Percentiles rank a stretch among this genome's conserved stretches.
Conservation (phyloP, 495 filamentous ascomycete species). For the Aspergillus cristatus region DNA sequence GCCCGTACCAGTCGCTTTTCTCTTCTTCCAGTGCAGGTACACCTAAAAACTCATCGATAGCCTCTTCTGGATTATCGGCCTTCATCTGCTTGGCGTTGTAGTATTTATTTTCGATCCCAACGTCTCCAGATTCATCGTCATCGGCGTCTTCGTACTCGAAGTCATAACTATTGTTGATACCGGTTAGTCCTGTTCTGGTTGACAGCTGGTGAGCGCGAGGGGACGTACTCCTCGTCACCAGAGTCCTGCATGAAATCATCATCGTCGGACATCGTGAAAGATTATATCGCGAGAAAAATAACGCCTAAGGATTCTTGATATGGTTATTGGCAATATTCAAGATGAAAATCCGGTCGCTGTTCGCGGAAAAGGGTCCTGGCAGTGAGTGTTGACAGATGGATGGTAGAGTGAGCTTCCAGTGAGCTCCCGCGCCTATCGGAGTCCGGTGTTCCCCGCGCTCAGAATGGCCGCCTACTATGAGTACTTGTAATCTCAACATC, state of each 20-base stretch:
- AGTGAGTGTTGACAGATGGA: neutral
- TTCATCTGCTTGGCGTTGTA: slow-evolving; percentile 99
- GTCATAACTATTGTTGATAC: slow-evolving; percentile 58
- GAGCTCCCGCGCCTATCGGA: neutral
- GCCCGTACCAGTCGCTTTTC: slow-evolving; percentile 78
- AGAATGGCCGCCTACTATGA: too few species aligned
- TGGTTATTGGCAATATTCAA: neutral
- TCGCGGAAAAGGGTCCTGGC: neutral
- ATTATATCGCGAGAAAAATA: too few species aligned
- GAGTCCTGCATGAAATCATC: slow-evolving; percentile 99
- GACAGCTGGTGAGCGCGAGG: slow-evolving; percentile 1
- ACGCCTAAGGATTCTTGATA: too few species aligned
- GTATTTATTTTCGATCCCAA: slow-evolving; percentile 98
- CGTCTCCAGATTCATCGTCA: slow-evolving; percentile 77
- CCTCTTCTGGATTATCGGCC: slow-evolving; percentile 72
- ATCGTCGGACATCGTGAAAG: slow-evolving; percentile 77
- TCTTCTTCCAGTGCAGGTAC: slow-evolving; percentile 76
- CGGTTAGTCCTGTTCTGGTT: slow-evolving; percentile 5
- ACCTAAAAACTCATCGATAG: slow-evolving; percentile 82
- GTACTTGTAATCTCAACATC: too few species aligned
- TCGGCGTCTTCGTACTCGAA: slow-evolving; percentile 95
- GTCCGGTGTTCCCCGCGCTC: neutral
- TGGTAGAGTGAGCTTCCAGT: neutral
- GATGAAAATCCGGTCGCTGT: neutral
- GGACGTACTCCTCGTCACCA: slow-evolving; percentile 64